Percentiles rank a stretch among this genome's conserved stretches.
Evolutionary conservation across 2,329 filamentous ascomycete genomes (phyloP).

Genomic region (Microdochium trichocladiopsis): DNA sequence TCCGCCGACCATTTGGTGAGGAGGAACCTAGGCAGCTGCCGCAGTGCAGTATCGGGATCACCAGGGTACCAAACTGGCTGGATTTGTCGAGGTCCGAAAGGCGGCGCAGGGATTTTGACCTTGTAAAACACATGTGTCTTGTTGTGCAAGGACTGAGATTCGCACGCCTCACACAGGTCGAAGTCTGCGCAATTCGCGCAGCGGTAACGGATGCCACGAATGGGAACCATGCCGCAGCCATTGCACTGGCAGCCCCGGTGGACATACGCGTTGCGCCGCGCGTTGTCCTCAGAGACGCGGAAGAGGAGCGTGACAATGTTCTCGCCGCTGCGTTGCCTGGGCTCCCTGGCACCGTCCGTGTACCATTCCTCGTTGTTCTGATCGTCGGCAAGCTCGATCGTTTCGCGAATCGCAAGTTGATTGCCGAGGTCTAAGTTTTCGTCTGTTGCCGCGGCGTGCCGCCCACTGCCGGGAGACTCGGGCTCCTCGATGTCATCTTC

Average conservation of each 20-base stretch:
- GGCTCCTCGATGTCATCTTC: constrained; percentile 28
- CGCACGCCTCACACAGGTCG: constrained; percentile 90
- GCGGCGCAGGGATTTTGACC: constrained; percentile 81
- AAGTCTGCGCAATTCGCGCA: constrained; percentile 96
- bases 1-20: constrained; percentile 63
- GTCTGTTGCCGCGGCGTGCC: constrained; percentile 26
- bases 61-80: constrained; percentile 85
- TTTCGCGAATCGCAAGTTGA: constrained; percentile 25
- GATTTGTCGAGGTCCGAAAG: constrained; percentile 72
- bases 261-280: constrained; percentile 78
- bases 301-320: constrained; percentile 83
- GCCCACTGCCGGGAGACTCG: constrained; percentile 30
- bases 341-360: constrained; percentile 33
- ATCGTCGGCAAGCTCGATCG: constrained; percentile 29
- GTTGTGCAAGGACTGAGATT: constrained; percentile 68
- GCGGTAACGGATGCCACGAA: constrained; percentile 85
- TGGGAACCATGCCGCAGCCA: constrained; percentile 78
- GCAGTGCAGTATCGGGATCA: constrained; percentile 65
- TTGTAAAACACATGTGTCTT: constrained; percentile 98
- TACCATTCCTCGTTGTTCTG: constrained; percentile 41
- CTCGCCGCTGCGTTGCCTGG: constrained; percentile 54
- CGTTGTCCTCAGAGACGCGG: constrained; percentile 89
- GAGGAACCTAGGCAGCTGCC: constrained; percentile 58
- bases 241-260: constrained; percentile 93
- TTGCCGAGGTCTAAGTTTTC: constrained; percentile 32